Percentiles rank a stretch among this genome's conserved stretches.
These are phyloP conservation scores for Neofusicoccum umdonicola DNA, from an alignment of 2,329 filamentous ascomycete species.

Conservation along the genomic window DNA sequence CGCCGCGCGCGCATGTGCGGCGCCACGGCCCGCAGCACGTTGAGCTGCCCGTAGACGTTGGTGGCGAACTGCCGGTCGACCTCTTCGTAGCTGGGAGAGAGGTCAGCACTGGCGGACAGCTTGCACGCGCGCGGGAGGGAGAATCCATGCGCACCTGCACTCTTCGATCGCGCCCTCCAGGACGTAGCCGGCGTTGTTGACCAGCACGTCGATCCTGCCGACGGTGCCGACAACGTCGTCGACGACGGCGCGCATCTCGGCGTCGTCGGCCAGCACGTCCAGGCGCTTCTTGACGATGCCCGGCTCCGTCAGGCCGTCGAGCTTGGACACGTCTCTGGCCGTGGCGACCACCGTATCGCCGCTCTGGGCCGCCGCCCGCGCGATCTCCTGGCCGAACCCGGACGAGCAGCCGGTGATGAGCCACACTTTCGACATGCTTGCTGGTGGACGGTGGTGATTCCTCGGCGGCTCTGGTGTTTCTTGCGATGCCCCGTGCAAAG, in stretches of 20 bases:
- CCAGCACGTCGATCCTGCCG: constrained; percentile 85
- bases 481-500: too few relatives aligned
- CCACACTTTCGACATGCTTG: constrained; percentile 17
- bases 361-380: constrained; percentile 73
- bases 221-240: constrained; percentile 71
- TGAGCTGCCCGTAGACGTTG: constrained; percentile 91
- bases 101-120: too few relatives aligned
- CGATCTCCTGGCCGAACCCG: constrained; percentile 81
- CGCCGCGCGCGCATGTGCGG: constrained; percentile 75
- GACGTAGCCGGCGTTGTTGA: constrained; percentile 81
- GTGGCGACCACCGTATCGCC: constrained; percentile 85
- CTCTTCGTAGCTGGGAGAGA: constrained; percentile 60
- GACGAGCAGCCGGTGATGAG: constrained; percentile 90
- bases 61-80: constrained; percentile 82
- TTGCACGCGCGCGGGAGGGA: background rate
- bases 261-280: constrained; percentile 63
- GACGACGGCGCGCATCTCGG: constrained; percentile 72
- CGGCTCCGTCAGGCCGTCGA: background rate
- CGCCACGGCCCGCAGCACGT: constrained; percentile 92
- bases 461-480: too few relatives aligned
- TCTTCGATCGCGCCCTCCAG: background rate
- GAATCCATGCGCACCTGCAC: background rate
- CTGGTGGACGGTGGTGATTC: background rate
- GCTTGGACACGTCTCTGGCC: constrained; percentile 51
- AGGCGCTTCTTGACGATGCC: constrained; percentile 61